Evolutionary conservation across 768 basidiomycete genomes (phyloP).

Genomic region (Tylopilus sp.): DNA sequence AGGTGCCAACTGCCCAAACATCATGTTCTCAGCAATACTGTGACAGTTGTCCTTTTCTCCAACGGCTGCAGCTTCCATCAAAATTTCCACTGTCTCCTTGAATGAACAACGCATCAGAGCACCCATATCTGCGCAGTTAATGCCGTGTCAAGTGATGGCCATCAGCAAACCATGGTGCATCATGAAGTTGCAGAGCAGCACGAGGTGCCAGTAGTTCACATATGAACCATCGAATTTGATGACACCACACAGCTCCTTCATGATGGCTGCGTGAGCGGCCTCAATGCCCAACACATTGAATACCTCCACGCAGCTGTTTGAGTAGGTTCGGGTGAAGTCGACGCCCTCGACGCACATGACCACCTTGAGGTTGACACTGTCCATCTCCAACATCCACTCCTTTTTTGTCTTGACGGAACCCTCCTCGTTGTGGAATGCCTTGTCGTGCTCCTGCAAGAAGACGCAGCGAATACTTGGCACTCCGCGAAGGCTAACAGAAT

Average conservation of each 20-base stretch:
- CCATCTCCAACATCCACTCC: constrained; percentile 98
- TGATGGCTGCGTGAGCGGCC: constrained; percentile 90
- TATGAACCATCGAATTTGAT: constrained; percentile 99
- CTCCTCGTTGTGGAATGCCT: constrained; percentile 57
- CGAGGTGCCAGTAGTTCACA: constrained; percentile 97
- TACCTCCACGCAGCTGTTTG: constrained; percentile 95
- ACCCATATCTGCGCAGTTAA: constrained; percentile 98
- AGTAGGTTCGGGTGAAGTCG: constrained; percentile 89
- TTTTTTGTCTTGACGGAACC: constrained; percentile 61
- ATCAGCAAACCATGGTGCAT: constrained; percentile 92
- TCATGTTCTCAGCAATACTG: constrained; percentile 97
- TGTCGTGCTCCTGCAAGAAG: constrained; percentile 89
- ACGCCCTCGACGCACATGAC: constrained; percentile 96
- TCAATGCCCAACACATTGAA: constrained; percentile 96
- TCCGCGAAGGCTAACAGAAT: constrained; percentile 91
- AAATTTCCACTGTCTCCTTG: constrained; percentile 98
- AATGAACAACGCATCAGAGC: constrained; percentile 98
- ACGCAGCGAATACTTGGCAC: constrained; percentile 88
- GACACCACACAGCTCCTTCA: constrained; percentile 90
- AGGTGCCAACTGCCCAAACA: constrained; percentile 99
- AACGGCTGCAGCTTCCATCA: constrained; percentile 98
- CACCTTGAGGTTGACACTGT: constrained; percentile 92
- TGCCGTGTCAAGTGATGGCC: constrained; percentile 99
- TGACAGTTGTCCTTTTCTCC: constrained; percentile 99
- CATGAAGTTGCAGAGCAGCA: constrained; percentile 97